A percentile compares a stretch with the other conserved stretches of the same genome.
Conservation (phyloP, 129 eudicot species). For the Flaveria trinervia region DNA sequence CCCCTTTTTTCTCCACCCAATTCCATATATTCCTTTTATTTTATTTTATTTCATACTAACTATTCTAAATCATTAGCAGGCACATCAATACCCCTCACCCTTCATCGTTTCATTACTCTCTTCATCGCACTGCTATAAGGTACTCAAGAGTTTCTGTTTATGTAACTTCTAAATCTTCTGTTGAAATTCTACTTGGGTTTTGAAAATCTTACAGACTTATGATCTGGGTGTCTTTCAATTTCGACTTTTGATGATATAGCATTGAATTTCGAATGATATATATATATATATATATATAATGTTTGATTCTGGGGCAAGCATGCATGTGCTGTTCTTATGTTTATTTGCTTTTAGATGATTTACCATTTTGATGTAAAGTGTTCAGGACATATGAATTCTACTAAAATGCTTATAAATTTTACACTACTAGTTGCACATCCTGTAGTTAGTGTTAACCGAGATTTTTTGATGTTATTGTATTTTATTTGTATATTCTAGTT, state of each 20-base stretch:
- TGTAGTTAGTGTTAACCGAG: no score
- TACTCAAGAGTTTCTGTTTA: slow-evolving; percentile 11
- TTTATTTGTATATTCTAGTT: background rate
- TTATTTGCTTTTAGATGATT: background rate
- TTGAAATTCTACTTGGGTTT: slow-evolving; percentile 13
- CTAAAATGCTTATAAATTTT: no score
- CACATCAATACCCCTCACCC: slow-evolving; percentile 4
- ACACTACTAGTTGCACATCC: no score
- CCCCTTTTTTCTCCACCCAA: slow-evolving; percentile 33
- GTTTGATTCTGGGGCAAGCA: no score
- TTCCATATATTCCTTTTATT: slow-evolving; percentile 7
- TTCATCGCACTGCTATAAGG: slow-evolving; percentile 22
- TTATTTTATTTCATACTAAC: slow-evolving; percentile 9
- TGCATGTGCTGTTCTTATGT: background rate
- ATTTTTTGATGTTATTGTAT: background rate
- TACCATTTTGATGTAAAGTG: background rate
- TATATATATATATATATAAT: no score
- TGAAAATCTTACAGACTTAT: slow-evolving; percentile 4
- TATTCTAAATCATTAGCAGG: slow-evolving; percentile 13
- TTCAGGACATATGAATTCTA: no score
- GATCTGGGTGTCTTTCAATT: slow-evolving; percentile 10
- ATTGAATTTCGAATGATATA: no score
- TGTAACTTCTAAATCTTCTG: background rate
- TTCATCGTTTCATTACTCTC: slow-evolving; percentile 14
- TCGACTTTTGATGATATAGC: background rate